phyloP scores from a whole-genome alignment of 1,139 yeast genomes.

The Meyerozyma athensensis region DNA sequence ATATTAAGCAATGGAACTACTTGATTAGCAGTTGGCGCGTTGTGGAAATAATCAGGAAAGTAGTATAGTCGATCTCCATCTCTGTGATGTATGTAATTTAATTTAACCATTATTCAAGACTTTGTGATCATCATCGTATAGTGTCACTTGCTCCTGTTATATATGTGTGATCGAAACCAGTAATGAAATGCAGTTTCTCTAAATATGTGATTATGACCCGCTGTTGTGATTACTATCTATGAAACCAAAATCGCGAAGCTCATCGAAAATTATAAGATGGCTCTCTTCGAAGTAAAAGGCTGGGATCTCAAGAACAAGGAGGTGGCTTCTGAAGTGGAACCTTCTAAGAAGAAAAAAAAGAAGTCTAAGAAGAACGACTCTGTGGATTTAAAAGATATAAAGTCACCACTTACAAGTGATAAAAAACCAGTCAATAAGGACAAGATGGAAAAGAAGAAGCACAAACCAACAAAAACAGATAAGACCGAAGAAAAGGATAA shows the following conservation, averaged over 20 bases:
- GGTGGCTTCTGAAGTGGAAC: conserved; percentile 38
- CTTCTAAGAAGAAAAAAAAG: conserved; percentile 27
- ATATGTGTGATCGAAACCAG: neutral
- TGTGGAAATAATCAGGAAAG: neutral
- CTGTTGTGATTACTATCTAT: neutral
- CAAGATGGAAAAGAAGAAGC: conserved; percentile 5
- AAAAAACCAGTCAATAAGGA: conserved; percentile 11
- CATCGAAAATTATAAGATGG: conserved; percentile 35
- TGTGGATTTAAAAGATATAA: conserved; percentile 11
- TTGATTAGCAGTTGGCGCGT: conserved; percentile 10
- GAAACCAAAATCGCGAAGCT: conserved; percentile 1
- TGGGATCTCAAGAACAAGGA: conserved; percentile 64
- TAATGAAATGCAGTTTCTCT: neutral
- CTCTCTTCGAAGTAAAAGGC: conserved; percentile 74
- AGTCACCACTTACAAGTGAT: conserved; percentile 14
- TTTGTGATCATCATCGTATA: neutral
- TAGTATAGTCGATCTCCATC: conserved; percentile 1
- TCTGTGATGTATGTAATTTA: neutral
- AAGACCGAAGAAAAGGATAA: conserved; percentile 3
- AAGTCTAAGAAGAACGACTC: conserved; percentile 14
- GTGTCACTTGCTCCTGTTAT: neutral
- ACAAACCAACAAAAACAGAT: conserved; percentile 2
- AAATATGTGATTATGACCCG: no score
- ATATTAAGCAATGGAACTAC: conserved; percentile 10
- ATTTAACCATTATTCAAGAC: neutral